Base-by-base conservation (phyloP, 345 rosid genomes). In the Corymbia maculata region DNA sequence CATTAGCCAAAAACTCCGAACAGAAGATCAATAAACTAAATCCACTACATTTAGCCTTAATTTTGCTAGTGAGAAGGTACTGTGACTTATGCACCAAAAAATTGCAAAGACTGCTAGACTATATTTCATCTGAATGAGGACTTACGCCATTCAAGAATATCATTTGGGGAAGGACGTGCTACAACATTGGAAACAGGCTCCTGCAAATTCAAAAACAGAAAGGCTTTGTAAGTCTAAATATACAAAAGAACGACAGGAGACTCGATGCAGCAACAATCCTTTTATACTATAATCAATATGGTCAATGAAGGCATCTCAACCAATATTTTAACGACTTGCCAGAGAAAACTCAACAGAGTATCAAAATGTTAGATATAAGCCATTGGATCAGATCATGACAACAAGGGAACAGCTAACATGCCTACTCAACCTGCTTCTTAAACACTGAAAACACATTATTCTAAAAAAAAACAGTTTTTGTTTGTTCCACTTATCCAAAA, bases 91-190 rank as follows among this genome's bases (percentile, higher is more conserved):
- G 51, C 52, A 47, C 51, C 44, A 61, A 47, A 53, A 52, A 14
- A 57, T 51, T 36, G 86, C n/a, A 84, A 59, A 80, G 79, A 51
- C 66, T 85, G 51, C 24, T 28, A 36, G 66, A 52, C 87, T 61
- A 68, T 21, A 45, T 28, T 28, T 44, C 6, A 30, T 51, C 79
- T 8, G n/a, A 86, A 59, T 47, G 10, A 85, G 49, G 89, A 95
- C 98, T 94, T 95, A 98, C 99, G 99, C 99, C 99, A 97, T 86
- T 98, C 99, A 66, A 98, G 99, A 90, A 97, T 97, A 91, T 97
- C 94, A 88, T 90, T 98, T 52, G 97, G 95, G 86, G 98, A 97
- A 93, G 99, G 99, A 85, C 97, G 95, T 68, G 99, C 99, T 88
- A 97, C 97, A 86, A 97, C 93, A 92, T 97, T 94, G 85, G 99